Evolutionary conservation across 192 early-diverging fungal species (phyloP).

Genomic region (Coemansia sp.): DNA sequence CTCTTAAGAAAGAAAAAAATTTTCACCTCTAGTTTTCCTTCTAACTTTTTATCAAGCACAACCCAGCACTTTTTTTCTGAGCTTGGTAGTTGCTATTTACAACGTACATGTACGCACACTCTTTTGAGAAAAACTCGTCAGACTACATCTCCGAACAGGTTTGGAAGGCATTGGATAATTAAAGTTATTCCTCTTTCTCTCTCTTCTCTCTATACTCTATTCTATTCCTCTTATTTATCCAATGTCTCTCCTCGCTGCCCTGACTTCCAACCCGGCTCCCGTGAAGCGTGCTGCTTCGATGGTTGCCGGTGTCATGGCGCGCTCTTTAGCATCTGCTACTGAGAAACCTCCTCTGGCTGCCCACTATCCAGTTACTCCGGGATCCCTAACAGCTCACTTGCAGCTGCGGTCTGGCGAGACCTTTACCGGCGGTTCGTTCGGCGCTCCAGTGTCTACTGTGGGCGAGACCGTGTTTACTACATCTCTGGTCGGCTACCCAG

Average conservation of each 20-base stretch:
- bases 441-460: slow-evolving; percentile 67
- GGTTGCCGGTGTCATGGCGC: slow-evolving; percentile 24
- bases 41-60: neutral
- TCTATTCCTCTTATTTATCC: slow-evolving; percentile 6
- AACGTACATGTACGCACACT: slow-evolving; percentile 75
- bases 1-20: slow-evolving; percentile 1
- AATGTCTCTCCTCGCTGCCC: slow-evolving; percentile 31
- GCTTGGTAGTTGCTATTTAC: slow-evolving; percentile 1
- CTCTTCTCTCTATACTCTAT: slow-evolving; percentile 9
- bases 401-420: slow-evolving; percentile 80
- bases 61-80: neutral
- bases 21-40: neutral
- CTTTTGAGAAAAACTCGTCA: slow-evolving; percentile 80
- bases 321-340: slow-evolving; percentile 45
- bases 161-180: slow-evolving; percentile 47
- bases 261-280: slow-evolving; percentile 16
- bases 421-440: slow-evolving; percentile 88
- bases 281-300: neutral
- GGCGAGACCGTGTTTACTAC: slow-evolving; percentile 97
- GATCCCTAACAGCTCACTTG: slow-evolving; percentile 63
- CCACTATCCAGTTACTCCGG: slow-evolving; percentile 59
- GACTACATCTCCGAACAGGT: slow-evolving; percentile 91
- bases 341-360: slow-evolving; percentile 32
- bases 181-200: slow-evolving; percentile 17
- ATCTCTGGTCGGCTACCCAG: slow-evolving; percentile 84